Evolutionary conservation across 257 asterid species (phyloP), one percentile per base, ranked within the genome.

Genomic region (Scutellaria baicalensis): DNA sequence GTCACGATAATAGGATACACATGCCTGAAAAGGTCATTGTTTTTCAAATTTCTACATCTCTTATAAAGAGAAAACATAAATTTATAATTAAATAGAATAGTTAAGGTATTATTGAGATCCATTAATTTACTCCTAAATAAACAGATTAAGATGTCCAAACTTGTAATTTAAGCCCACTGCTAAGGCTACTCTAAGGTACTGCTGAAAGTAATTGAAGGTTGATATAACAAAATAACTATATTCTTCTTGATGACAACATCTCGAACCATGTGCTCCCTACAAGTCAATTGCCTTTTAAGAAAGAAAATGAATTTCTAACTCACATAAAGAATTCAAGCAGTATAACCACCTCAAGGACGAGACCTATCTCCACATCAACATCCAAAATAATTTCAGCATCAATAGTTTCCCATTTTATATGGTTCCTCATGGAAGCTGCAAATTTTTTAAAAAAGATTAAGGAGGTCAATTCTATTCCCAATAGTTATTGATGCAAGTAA

Each of bases 401-500:
- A 49, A 78, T 38, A 54, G 88, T 79, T 72, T 75, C 89, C 97
- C 97, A 91, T 40, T 81, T 88, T 74, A 91, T 85, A 70, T 42
- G 77, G 81, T 91, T 91, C 72, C 86, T 83, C 97, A 91, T 83
- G 35, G 84, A 86, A 70, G 97, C 96, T 88, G 88, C 86, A 86
- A 73, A 14, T 45, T 0, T 20, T 51, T 31, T n/a, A 18, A 6
- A 38, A 2, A 17, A 40, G 43, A 61, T 9, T 11, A 23, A n/a
- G 39, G 21, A 13, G 35, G 59, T 44, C 57, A 43, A 45, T 62
- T 64, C 33, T 11, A 18, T 74, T 44, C 39, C 55, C 59, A 42
- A 50, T 18, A 51, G 47, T 43, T 54, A 68, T 43, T 23, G 66
- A 20, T 48, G 56, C 20, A 17, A 43, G 55, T 9, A 18, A 20